Percentiles rank a stretch among this genome's conserved stretches.
Evolutionary conservation across 2,329 filamentous ascomycete species (phyloP).

Genomic region (Neodidymelliopsis sp.): DNA sequence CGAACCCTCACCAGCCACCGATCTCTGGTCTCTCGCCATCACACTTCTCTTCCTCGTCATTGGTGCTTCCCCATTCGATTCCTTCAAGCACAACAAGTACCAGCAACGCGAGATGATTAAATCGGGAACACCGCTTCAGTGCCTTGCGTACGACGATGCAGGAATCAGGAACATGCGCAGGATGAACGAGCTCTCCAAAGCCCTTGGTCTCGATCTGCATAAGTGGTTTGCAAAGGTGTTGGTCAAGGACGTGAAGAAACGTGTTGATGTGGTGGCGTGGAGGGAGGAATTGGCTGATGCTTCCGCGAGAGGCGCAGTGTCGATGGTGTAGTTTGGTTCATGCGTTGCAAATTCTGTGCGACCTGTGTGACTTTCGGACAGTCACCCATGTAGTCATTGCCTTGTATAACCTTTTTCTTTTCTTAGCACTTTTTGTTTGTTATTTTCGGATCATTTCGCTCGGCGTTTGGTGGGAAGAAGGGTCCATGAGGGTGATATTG

Average conservation of each 20-base stretch:
- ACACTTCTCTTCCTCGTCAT: conserved; percentile 54
- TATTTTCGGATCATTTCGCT: background rate
- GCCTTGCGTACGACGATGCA: conserved; percentile 47
- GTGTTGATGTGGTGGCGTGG: conserved; percentile 43
- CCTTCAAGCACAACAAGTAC: conserved; percentile 51
- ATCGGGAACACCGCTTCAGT: conserved; percentile 51
- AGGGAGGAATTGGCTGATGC: conserved; percentile 24
- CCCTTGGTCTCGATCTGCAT: conserved; percentile 35
- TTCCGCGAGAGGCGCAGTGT: background rate
- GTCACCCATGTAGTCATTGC: background rate
- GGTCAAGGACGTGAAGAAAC: conserved; percentile 36
- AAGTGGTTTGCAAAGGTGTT: conserved; percentile 51
- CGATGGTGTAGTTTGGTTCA: conserved; percentile 2
- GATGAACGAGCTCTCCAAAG: conserved; percentile 38
- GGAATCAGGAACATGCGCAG: conserved; percentile 37
- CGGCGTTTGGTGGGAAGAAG: background rate
- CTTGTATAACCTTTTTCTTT: background rate
- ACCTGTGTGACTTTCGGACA: background rate
- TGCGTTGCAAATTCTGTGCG: background rate
- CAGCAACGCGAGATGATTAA: conserved; percentile 55
- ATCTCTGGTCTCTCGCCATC: conserved; percentile 56
- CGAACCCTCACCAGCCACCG: conserved; percentile 46
- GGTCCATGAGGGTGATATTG: conserved; percentile 1
- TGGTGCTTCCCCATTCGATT: conserved; percentile 52
- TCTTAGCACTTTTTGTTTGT: background rate